Base-by-base conservation (phyloP, 2,329 filamentous ascomycete species). In the Furcasterigmium sp. region DNA sequence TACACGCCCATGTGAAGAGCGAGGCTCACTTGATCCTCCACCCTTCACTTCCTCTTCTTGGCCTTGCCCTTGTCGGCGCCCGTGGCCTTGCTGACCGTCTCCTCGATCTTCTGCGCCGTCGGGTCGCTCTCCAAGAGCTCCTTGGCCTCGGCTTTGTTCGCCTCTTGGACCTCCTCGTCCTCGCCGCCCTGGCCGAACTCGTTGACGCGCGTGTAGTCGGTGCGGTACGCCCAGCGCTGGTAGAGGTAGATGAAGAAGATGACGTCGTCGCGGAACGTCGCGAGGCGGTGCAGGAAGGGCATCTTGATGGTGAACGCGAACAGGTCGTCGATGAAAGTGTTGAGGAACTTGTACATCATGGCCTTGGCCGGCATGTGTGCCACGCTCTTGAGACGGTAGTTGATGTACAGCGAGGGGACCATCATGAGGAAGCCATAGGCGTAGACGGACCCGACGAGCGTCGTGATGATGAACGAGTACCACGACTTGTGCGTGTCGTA, bases 281-380 rank as follows among this genome's bases (percentile, higher is more conserved):
- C 90, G 40, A 98, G 73, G 14, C 93, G 82, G 65, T 98, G 93
- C 41, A 98, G 75, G 49, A 91, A 81, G 1, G 93, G 93, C 93
- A 98, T 98, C 72, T 97, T 97, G 72, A 98, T 96, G 30, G 93
- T 98, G 59, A 97, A 98, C 3, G 93, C 93, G 60, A 98, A 98
- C 25, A 98, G 74, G 60, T 98, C 93, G 65, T 98, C 93, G 62
- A 98, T 97, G 64, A 98, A 98, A 5, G 93, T 97, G 71, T 97
- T 96, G 52, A 97, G 72, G 68, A 95, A 95, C 70, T 97, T 96
- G 78, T 96, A 96, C 63, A 84, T 91, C 89, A 98, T 93, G 38
- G 93, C 90, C 69, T 89, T 91, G 53, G 78, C 88, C 2, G 93
- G 91, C 91, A 98, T 95, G 68, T 98, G 93, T 10, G 93, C 93